Percentiles rank a stretch among this genome's conserved stretches.
Evolutionary conservation across 73 alveolate genomes (phyloP).

Genomic region (Diophrys sp.): DNA sequence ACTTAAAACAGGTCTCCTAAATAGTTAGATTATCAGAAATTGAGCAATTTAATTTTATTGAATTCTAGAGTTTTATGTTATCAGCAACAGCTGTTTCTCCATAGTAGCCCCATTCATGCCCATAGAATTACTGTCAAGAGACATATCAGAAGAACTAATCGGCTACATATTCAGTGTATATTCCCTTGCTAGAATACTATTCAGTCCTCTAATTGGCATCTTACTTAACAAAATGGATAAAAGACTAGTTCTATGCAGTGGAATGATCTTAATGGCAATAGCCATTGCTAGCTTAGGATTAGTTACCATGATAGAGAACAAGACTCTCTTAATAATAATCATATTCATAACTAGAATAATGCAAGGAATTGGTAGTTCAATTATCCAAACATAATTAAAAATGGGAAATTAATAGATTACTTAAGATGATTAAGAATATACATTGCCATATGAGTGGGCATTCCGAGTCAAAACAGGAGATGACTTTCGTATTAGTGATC

Average conservation of each 20-base stretch:
- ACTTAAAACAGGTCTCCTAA: too few species aligned
- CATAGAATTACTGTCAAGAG: neutral
- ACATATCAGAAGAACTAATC: neutral
- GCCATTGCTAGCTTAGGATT: neutral
- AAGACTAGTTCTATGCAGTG: neutral
- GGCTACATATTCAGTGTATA: slow-evolving; percentile 5
- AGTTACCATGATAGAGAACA: neutral
- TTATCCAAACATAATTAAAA: neutral
- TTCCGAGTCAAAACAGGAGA: too few species aligned
- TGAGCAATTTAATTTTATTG: too few species aligned
- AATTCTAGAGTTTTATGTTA: too few species aligned
- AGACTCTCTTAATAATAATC: neutral
- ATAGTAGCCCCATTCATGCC: slow-evolving; percentile 13
- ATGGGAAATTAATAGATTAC: too few species aligned
- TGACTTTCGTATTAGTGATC: too few species aligned
- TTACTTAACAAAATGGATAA: neutral
- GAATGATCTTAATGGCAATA: neutral
- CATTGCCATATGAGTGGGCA: too few species aligned
- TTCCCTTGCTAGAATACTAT: neutral
- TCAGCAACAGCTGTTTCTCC: neutral
- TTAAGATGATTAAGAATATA: too few species aligned
- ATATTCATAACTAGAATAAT: neutral
- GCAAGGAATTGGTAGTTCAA: neutral
- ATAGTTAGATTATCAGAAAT: too few species aligned
- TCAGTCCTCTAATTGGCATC: neutral